These are phyloP conservation scores for Alternaria atra DNA, from an alignment of 2,329 filamentous ascomycete species.

Conservation along the genomic window DNA sequence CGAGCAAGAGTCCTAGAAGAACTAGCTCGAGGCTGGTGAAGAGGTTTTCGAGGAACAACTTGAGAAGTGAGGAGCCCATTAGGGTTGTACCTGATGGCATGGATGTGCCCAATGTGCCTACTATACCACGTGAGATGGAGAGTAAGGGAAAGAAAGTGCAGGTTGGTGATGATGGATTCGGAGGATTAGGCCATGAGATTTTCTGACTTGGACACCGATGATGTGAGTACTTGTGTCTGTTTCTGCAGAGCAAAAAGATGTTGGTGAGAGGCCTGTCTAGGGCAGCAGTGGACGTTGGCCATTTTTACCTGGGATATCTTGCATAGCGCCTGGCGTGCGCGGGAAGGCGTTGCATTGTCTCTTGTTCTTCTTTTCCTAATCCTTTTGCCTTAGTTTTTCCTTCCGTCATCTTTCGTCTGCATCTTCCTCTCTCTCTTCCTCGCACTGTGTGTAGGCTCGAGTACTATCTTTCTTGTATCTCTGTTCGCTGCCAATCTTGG, in stretches of 20 bases:
- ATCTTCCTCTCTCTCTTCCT: background rate
- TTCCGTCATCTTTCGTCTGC: background rate
- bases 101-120: constrained; percentile 17
- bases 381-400: background rate
- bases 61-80: constrained; percentile 29
- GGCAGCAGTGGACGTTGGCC: background rate
- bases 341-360: background rate
- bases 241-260: background rate
- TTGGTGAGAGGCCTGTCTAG: background rate
- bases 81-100: constrained; percentile 42
- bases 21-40: constrained; percentile 24
- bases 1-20: constrained; percentile 25
- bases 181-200: constrained; percentile 48
- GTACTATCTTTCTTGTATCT: constrained; percentile 2
- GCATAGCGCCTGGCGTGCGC: background rate
- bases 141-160: constrained; percentile 29
- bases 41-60: constrained; percentile 20
- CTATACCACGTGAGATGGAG: constrained; percentile 35
- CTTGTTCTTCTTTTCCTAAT: background rate
- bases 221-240: background rate
- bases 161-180: constrained; percentile 41
- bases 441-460: background rate
- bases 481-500: background rate
- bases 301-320: background rate
- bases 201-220: constrained; percentile 32